Conservation (phyloP, 345 rosid genomes). For the Rhizophora apiculata region DNA sequence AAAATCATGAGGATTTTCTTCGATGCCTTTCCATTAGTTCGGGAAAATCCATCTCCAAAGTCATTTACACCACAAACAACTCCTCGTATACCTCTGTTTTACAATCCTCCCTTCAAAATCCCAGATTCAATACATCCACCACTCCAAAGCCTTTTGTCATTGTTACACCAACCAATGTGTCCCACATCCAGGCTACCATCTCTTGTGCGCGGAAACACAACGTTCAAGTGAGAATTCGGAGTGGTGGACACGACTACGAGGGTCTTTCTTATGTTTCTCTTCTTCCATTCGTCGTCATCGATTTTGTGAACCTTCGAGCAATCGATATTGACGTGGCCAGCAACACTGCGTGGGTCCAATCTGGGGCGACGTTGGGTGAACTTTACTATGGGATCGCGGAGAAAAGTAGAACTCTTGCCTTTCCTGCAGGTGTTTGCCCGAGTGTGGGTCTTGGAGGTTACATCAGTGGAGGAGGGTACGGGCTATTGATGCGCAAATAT, state of each 20-base stretch:
- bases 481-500: slow-evolving; percentile 10
- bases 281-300: slow-evolving; percentile 16
- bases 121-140: not conserved
- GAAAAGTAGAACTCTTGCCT: slow-evolving; percentile 14
- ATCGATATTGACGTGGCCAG: slow-evolving; percentile 5
- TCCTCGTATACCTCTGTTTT: slow-evolving; percentile 4
- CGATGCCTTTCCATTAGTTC: slow-evolving; percentile 5
- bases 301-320: slow-evolving; percentile 11
- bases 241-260: slow-evolving; percentile 21
- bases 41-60: slow-evolving; percentile 5
- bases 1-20: slow-evolving; percentile 14
- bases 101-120: slow-evolving; percentile 3
- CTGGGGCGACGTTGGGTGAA: slow-evolving; percentile 21
- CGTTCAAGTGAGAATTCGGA: slow-evolving; percentile 20
- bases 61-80: slow-evolving; percentile 12
- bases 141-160: slow-evolving; percentile 16
- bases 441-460: slow-evolving; percentile 26
- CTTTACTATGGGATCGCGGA: slow-evolving; percentile 11
- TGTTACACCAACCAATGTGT: slow-evolving; percentile 1
- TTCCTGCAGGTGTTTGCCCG: slow-evolving; percentile 22
- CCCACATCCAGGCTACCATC: slow-evolving; percentile 9
- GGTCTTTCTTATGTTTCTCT: slow-evolving; percentile 16
- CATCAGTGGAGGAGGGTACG: slow-evolving; percentile 24
- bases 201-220: not conserved
- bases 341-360: slow-evolving; percentile 21